Percentiles rank a stretch among this genome's conserved stretches.
Conservation (phyloP, 2,329 filamentous ascomycete species). For the Salinomyces thailandicus region DNA sequence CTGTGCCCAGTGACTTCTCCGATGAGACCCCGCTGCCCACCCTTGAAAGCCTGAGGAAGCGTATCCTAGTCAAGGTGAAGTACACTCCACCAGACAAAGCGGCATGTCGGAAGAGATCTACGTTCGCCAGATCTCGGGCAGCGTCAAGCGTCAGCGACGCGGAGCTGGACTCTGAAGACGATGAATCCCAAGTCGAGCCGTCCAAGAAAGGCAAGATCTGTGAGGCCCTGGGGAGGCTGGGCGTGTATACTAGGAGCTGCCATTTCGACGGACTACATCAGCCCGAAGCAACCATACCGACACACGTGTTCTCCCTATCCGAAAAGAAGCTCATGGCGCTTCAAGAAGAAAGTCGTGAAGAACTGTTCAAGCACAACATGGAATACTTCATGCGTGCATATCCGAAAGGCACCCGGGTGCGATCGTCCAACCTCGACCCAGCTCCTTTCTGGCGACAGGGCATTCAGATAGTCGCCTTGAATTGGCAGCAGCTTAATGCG, state of each 20-base stretch:
- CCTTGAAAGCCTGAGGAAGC: constrained; percentile 57
- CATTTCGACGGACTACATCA: constrained; percentile 65
- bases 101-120: constrained; percentile 1
- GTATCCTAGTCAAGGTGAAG: constrained; percentile 55
- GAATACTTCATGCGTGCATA: constrained; percentile 79
- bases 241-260: constrained; percentile 78
- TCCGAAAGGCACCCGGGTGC: constrained; percentile 69
- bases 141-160: constrained; percentile 3
- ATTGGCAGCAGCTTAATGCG: constrained; percentile 86
- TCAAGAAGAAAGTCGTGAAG: constrained; percentile 42
- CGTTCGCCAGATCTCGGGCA: constrained; percentile 7
- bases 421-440: constrained; percentile 80
- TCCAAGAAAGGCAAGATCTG: constrained; percentile 52
- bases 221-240: constrained; percentile 59
- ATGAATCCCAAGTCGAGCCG: constrained; percentile 26
- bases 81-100: constrained; percentile 31
- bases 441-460: constrained; percentile 78
- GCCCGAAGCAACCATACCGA: constrained; percentile 46
- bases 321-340: constrained; percentile 57
- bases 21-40: constrained; percentile 54
- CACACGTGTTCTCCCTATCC: constrained; percentile 55
- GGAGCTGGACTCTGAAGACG: constrained; percentile 27
- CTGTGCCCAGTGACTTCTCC: constrained; percentile 39
- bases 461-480: constrained; percentile 77
- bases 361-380: constrained; percentile 72